Evolutionary conservation across 192 early-diverging fungal species (phyloP).

Genomic region (Glomus cerebriforme): DNA sequence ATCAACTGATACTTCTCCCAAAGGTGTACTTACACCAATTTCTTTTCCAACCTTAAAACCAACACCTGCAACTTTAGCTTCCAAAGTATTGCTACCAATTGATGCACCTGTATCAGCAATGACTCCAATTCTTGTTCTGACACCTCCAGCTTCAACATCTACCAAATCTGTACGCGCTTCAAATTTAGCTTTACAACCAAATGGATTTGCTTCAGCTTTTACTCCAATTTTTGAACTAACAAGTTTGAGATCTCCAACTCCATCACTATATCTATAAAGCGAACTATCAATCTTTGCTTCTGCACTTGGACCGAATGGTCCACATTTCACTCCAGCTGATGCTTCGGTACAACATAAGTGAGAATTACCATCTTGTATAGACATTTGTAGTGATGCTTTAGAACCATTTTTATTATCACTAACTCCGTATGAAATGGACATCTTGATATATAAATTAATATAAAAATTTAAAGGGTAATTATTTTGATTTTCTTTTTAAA

Average conservation of each 20-base stretch:
- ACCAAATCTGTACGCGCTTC: neutral
- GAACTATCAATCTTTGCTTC: too few relatives aligned
- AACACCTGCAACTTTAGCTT: neutral
- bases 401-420: too few relatives aligned
- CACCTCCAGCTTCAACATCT: neutral
- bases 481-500: too few relatives aligned
- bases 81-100: neutral
- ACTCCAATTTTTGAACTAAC: neutral
- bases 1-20: constrained; percentile 2
- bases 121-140: neutral
- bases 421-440: too few relatives aligned
- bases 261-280: neutral
- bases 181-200: neutral
- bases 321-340: too few relatives aligned
- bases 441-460: too few relatives aligned
- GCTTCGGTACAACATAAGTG: too few relatives aligned
- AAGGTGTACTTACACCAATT: neutral
- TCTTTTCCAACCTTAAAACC: neutral
- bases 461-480: too few relatives aligned
- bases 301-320: too few relatives aligned
- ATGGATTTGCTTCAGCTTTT: neutral
- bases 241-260: neutral
- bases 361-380: too few relatives aligned
- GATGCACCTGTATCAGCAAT: neutral
- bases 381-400: too few relatives aligned